These are phyloP conservation scores for Macroventuria anomochaeta DNA, from an alignment of 2,329 filamentous ascomycete species.

Conservation along the genomic window DNA sequence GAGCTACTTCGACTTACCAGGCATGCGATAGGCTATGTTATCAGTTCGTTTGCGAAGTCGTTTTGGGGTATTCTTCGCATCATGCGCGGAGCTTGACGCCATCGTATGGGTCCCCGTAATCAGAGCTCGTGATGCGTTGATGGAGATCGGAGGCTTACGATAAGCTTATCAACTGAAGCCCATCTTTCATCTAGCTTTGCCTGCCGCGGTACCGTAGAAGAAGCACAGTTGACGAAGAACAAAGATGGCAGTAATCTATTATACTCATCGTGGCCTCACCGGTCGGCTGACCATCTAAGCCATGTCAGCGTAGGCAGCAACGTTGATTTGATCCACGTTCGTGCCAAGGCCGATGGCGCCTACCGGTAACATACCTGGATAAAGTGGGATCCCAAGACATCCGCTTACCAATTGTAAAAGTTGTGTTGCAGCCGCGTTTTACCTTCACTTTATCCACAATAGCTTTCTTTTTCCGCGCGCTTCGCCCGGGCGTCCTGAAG, in stretches of 20 bases:
- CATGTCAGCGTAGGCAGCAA: constrained; percentile 5
- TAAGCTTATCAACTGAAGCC: neutral
- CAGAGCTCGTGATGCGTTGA: constrained; percentile 1
- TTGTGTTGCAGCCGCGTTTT: too few species aligned
- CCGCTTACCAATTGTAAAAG: too few species aligned
- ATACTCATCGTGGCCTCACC: neutral
- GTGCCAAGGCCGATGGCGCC: neutral
- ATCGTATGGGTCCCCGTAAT: neutral
- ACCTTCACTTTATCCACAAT: too few species aligned
- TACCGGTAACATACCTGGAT: neutral
- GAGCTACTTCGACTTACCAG: neutral
- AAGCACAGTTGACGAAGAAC: neutral
- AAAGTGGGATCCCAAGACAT: too few species aligned
- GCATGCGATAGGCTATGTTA: neutral
- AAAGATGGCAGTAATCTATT: neutral
- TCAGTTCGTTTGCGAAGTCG: constrained; percentile 1
- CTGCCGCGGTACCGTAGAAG: neutral
- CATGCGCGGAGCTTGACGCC: constrained; percentile 5
- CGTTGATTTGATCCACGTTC: neutral
- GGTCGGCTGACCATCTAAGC: constrained; percentile 5
- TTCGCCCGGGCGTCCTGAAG: too few species aligned
- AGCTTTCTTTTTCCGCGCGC: too few species aligned
- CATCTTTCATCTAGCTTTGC: neutral
- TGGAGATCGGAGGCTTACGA: neutral
- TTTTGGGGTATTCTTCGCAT: constrained; percentile 1